Evolutionary conservation across 257 asterid genomes (phyloP).

Genomic region (Lantana camara): DNA sequence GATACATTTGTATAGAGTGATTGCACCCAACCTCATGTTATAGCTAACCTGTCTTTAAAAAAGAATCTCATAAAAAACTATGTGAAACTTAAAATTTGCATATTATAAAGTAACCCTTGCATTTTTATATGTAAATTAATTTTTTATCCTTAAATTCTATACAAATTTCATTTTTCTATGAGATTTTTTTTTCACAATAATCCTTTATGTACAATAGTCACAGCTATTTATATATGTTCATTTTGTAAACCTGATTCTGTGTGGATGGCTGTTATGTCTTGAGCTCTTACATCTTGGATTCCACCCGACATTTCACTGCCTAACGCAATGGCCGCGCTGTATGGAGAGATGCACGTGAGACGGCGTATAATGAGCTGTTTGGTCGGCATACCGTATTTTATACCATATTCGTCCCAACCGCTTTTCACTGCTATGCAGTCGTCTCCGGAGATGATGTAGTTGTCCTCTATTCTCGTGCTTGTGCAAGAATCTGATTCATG

Average conservation of each 20-base stretch:
- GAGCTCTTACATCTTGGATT: constrained; percentile 73
- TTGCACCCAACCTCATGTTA: too few relatives aligned
- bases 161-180: too few relatives aligned
- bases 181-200: too few relatives aligned
- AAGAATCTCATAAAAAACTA: too few relatives aligned
- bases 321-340: constrained; percentile 83
- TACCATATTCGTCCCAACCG: constrained; percentile 95
- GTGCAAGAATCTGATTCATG: constrained; percentile 76
- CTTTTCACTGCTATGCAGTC: constrained; percentile 87
- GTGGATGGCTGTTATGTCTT: constrained; percentile 67
- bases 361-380: constrained; percentile 61
- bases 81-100: too few relatives aligned
- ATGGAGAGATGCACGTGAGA: constrained; percentile 88
- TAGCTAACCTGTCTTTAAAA: too few relatives aligned
- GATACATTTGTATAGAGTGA: too few relatives aligned
- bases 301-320: constrained; percentile 98
- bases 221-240: too few relatives aligned
- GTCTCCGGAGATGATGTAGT: constrained; percentile 78
- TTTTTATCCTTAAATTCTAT: too few relatives aligned
- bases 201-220: too few relatives aligned
- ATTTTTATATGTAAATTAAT: too few relatives aligned
- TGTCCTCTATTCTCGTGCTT: constrained; percentile 74
- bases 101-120: too few relatives aligned
- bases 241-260: constrained; percentile 57
- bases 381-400: constrained; percentile 78